Evolutionary conservation across 2,329 filamentous ascomycete species (phyloP).

Genomic region (Pseudocercospora macadamiae): DNA sequence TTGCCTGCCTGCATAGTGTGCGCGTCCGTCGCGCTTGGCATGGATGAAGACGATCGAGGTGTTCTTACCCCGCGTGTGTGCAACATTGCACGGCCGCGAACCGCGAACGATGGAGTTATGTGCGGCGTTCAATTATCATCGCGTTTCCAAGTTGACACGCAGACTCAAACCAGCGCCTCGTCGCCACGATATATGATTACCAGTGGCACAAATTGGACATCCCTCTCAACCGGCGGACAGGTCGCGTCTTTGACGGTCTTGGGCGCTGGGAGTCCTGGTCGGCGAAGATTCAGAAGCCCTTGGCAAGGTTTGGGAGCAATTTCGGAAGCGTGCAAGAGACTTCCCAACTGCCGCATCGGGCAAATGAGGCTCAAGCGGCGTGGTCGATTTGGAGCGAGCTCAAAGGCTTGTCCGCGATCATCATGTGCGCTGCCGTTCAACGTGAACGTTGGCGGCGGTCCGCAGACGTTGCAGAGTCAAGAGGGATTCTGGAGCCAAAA

Average conservation of each 20-base stretch:
- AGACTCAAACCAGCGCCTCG: not conserved
- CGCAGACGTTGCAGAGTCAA: not conserved
- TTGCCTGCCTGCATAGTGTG: not conserved
- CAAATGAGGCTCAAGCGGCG: not conserved
- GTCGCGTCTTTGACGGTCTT: not conserved
- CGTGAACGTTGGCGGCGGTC: not conserved
- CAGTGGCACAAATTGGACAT: not conserved
- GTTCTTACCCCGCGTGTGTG: not conserved
- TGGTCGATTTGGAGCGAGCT: not conserved
- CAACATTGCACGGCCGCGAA: not conserved
- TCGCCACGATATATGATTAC: not conserved
- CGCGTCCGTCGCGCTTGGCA: not conserved
- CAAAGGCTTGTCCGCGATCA: not conserved
- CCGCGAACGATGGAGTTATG: not conserved
- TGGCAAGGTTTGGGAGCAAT: conserved; percentile 6
- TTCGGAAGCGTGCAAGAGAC: not conserved
- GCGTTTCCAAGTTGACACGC: not conserved
- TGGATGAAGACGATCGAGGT: not conserved
- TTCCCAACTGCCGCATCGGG: conserved; percentile 4
- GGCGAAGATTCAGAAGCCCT: not conserved
- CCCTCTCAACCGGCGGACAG: not conserved
- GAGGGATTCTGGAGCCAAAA: not conserved
- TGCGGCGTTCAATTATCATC: not conserved
- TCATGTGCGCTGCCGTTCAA: too few species aligned
- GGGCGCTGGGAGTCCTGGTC: not conserved